Evolutionary conservation across 208 protist genomes (phyloP).

Genomic region (Leishmania braziliensis): DNA sequence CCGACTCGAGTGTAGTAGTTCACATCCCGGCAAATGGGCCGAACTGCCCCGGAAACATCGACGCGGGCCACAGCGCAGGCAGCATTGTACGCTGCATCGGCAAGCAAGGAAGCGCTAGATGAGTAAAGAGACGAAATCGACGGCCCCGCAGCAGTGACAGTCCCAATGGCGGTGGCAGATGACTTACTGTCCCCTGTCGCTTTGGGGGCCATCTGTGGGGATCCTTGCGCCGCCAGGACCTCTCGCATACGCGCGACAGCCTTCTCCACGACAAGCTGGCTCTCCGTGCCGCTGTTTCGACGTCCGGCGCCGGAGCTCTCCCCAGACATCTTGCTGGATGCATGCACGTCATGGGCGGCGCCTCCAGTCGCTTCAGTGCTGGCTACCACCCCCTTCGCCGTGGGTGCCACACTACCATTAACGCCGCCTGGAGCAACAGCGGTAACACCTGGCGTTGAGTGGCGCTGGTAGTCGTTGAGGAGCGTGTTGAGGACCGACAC

Average conservation of each 20-base stretch:
- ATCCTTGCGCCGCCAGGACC: neutral
- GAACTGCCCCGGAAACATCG: constrained; percentile 38
- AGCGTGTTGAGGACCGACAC: neutral
- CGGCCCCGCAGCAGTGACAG: neutral
- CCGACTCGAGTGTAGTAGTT: constrained; percentile 57
- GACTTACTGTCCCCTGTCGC: neutral
- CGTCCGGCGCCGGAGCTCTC: neutral
- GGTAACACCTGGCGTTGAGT: neutral
- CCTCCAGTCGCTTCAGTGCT: neutral
- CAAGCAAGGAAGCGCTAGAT: constrained; percentile 16
- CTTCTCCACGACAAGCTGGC: constrained; percentile 1
- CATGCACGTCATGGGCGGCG: neutral
- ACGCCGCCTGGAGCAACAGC: neutral
- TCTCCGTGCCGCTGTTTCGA: neutral
- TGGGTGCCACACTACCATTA: neutral
- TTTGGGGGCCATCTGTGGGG: neutral
- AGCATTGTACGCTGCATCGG: constrained; percentile 24
- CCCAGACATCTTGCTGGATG: neutral
- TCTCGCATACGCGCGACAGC: constrained; percentile 12
- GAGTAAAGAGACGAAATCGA: neutral
- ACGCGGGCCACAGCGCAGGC: constrained; percentile 29
- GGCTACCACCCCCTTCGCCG: neutral
- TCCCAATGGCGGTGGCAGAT: neutral
- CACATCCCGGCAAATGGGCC: constrained; percentile 56
- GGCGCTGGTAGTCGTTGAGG: neutral